These are phyloP conservation scores for Phialocephala subalpina DNA, from an alignment of 2,329 filamentous ascomycete genomes.

Conservation along the genomic window DNA sequence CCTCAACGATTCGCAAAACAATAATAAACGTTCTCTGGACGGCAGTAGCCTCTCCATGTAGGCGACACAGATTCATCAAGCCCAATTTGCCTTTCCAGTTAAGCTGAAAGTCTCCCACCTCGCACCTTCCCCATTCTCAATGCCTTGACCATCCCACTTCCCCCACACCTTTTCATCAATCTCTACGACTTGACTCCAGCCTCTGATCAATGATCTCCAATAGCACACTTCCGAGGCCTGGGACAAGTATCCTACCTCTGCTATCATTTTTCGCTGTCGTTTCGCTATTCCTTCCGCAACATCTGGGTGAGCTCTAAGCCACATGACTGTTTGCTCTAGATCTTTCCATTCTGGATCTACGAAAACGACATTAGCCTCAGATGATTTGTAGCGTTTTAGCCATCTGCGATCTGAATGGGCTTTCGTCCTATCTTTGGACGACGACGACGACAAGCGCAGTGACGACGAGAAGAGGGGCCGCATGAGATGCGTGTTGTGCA, in stretches of 20 bases:
- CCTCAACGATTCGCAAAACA: neutral
- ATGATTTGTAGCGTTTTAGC: constrained; percentile 46
- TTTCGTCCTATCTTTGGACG: constrained; percentile 10
- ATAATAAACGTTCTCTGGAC: neutral
- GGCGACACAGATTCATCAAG: neutral
- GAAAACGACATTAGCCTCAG: constrained; percentile 58
- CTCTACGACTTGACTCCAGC: constrained; percentile 54
- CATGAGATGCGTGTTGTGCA: constrained; percentile 58
- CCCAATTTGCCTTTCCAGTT: constrained; percentile 33
- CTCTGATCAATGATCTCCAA: constrained; percentile 57
- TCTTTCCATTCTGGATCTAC: constrained; percentile 60
- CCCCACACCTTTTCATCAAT: constrained; percentile 47
- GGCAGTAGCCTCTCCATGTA: neutral
- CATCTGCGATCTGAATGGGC: constrained; percentile 45
- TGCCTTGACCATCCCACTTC: constrained; percentile 30
- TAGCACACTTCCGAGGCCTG: constrained; percentile 61
- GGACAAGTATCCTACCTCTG: constrained; percentile 54
- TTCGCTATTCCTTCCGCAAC: constrained; percentile 56
- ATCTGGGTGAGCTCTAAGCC: constrained; percentile 53
- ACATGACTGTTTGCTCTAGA: constrained; percentile 53
- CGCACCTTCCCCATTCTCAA: constrained; percentile 35
- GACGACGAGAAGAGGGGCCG: constrained; percentile 52
- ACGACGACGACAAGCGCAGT: constrained; percentile 34
- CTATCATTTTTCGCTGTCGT: constrained; percentile 54
- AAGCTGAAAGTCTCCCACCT: constrained; percentile 42